Conservation (phyloP, 192 early-diverging fungal species). For the Backusella westeae region DNA sequence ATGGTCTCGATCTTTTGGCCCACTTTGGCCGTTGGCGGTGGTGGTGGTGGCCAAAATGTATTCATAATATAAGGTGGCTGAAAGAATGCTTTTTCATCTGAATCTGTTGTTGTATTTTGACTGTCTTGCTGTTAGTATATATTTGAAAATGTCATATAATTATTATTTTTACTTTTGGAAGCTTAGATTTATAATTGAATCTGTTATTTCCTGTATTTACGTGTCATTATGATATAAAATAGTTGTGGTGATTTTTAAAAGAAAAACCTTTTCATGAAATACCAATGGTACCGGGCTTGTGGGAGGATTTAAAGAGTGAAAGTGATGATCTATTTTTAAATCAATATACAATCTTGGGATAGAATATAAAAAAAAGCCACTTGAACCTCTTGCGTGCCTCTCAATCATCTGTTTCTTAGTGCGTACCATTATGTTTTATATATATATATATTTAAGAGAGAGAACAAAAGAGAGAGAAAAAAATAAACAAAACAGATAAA, state of each 20-base stretch:
- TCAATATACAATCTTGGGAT: background rate
- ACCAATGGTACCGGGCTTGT: background rate
- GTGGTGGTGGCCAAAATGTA: constrained; percentile 7
- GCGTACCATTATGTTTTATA: background rate
- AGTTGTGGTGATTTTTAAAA: too few relatives aligned
- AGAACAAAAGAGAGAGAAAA: background rate
- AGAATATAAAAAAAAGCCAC: background rate
- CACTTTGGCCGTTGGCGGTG: background rate
- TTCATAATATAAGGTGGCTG: constrained; percentile 10
- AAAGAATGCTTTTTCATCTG: background rate
- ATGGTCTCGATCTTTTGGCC: constrained; percentile 10
- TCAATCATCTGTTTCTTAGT: constrained; percentile 9
- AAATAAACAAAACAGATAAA: background rate
- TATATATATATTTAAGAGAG: background rate
- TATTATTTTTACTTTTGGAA: background rate
- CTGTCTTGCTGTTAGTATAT: background rate
- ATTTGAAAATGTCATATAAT: background rate
- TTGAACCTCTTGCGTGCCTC: background rate
- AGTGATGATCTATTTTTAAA: background rate
- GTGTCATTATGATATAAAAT: background rate
- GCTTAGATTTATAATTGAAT: background rate
- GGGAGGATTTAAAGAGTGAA: background rate
- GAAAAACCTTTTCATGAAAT: background rate
- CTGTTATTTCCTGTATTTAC: background rate
- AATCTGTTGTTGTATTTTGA: background rate